Evolutionary conservation across 1,139 yeast species (phyloP), one percentile per base, ranked within the genome.

Genomic region (Kazachstania sp.): DNA sequence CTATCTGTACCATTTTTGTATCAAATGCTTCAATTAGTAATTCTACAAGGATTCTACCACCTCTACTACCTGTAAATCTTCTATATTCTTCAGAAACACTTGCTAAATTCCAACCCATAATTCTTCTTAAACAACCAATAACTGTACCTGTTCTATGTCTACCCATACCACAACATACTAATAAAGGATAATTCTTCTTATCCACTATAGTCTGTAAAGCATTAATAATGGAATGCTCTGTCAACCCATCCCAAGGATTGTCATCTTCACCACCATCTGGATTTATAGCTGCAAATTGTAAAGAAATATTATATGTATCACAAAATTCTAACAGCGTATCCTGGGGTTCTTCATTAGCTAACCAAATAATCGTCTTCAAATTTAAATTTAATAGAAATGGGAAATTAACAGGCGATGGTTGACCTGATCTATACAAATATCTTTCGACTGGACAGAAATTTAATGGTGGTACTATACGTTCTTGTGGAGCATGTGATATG

Each of bases 161-260:
- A 0, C 98, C 98, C 97, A 90, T 90, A 12, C 97, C 96, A 61
- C 97, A 92, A 66, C 97, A 90, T 7, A 88, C 92, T 45, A 92
- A 69, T 52, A 90, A 59, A 0, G 98, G 97, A 59, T 86, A 86
- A 61, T 82, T 79, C n/a, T 77, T 74, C 53, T 74, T 74, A 58
- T 86, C 77, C 46, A 83, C 77, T 35, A 90, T 82, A 41, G 87
- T 73, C 54, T 83, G 86, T 52, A 90, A 69, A 0, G 97, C 95
- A 52, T 79, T 81, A 32, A 78, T 78, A 44, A 90, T 88, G 30
- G 95, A 81, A 37, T 78, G 74, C 60, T 88, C 96, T 30, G 88
- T 85, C 40, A 92, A 72, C n/a, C 95, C 92, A 66, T 92, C 97
- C 98, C 98, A 90, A 1, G 97, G 96, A 55, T 83, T 83, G 52